Conservation (phyloP, 2,329 filamentous ascomycete genomes). For the Lasiodiplodia hormozganensis region DNA sequence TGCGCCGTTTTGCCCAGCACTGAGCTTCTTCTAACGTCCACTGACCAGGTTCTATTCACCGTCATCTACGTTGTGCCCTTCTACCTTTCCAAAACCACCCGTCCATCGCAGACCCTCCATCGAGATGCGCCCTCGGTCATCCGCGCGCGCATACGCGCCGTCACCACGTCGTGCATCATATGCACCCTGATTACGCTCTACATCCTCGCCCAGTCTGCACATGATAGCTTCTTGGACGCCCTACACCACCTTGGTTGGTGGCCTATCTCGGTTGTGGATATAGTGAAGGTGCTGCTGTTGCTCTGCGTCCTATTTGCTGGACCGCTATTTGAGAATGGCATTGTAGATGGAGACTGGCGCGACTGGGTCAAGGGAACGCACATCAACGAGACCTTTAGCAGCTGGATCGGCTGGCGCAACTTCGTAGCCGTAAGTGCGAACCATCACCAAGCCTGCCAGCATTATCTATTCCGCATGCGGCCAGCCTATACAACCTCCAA, state of each 20-base stretch:
- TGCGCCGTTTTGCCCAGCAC: constrained; percentile 16
- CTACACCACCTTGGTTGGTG: constrained; percentile 80
- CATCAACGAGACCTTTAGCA: constrained; percentile 66
- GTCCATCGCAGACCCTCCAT: constrained; percentile 78
- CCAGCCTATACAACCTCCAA: not conserved
- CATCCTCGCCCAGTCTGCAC: constrained; percentile 65
- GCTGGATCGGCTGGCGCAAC: constrained; percentile 87
- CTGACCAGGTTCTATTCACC: constrained; percentile 75
- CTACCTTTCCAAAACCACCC: constrained; percentile 80
- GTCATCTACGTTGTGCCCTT: constrained; percentile 88
- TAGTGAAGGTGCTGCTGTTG: constrained; percentile 69
- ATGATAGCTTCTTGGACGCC: constrained; percentile 57
- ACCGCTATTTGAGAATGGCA: constrained; percentile 79
- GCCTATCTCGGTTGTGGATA: constrained; percentile 73
- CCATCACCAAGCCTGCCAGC: not conserved
- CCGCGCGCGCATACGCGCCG: constrained; percentile 80
- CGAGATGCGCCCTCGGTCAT: constrained; percentile 92
- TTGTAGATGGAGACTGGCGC: constrained; percentile 74
- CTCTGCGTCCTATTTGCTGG: constrained; percentile 82
- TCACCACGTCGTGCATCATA: constrained; percentile 74
- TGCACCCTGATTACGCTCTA: constrained; percentile 72
- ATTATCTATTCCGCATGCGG: not conserved
- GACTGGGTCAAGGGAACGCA: constrained; percentile 66
- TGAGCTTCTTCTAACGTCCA: constrained; percentile 24
- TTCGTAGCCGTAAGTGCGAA: constrained; percentile 73